Evolutionary conservation across 305 asterid species (phyloP), one percentile per base, ranked within the genome.

Genomic region (Plantago rigida): DNA sequence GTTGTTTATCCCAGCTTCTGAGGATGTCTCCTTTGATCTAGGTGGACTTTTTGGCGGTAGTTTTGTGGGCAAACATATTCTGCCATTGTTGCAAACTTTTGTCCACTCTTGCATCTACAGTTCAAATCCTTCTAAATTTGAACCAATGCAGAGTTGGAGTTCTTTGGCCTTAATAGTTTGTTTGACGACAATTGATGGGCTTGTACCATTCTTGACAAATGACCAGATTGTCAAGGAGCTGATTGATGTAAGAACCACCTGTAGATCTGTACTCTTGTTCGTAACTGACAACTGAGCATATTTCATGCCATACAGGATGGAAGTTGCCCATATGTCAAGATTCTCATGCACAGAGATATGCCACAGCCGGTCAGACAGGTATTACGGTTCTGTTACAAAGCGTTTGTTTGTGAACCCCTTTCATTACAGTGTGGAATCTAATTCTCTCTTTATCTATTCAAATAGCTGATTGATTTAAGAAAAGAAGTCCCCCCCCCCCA

Each of bases 71-170:
- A 92, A 81, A 77, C 97, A 92, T 61, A 82, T 89, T 73, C 70
- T 92, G 53, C 97, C 99, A 6, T 61, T 92, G 73, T 69, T 92
- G 54, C 77, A 74, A 71, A 79, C 66, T 53, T 77, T 86, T 62
- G 64, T 83, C 68, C 76, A 69, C 56, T 77, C 89, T 62, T 86
- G 99, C 79, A 79, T 87, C 73, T 72, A 62, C 65, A 66, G 72
- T 74, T 79, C 85, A 66, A 68, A 62, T 62, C 75, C 60, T 62
- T 75, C 73, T 72, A 86, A 82, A 78, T 75, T 87, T 68, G 99
- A 92, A 66, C 85, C 94, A 24, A 58, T 82, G 51, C 97, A 89
- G 74, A 86, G 96, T 75, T 92, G 94, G 95, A 84, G 89, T 69
- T 70, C 81, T 51, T 72, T 79, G 73, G 94, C 92, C 60, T 72